Base-by-base conservation (phyloP, 139 green algal genomes). In the Tetradesmus obliquus region DNA sequence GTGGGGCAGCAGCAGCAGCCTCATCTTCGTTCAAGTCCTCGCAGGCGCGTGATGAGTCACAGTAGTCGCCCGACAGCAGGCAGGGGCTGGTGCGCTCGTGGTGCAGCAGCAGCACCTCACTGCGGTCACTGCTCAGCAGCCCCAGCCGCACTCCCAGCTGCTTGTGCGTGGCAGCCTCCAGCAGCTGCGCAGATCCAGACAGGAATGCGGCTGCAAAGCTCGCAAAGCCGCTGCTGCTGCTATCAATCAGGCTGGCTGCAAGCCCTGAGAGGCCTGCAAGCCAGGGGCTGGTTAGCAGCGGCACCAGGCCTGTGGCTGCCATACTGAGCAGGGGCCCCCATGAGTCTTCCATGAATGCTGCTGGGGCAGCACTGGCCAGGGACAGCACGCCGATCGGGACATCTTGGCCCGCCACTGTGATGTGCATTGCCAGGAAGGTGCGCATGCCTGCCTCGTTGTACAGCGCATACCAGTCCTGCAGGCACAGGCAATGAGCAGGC, bases 161-260 rank as follows among this genome's bases (percentile, higher is more conserved):
- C 84, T 76, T 76, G 84, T 88, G 55, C 20, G 84, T 88, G n/a
- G 84, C 58, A 5, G 57, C 19, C 57, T 53, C 55, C 84, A 88
- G 58, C 10, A 88, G 57, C 84, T 88, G 84, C n/a, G 20, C 6
- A 3, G n/a, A 57, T 8, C 57, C 84, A 17, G 71, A 32, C 24
- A 88, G 58, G n/a, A 88, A 88, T 57, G 22, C 72, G 57, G 82
- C 82, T 87, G 82, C 82, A 87, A 87, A 87, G n/a, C 55, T 51
- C 3, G 82, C 3, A 12, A 87, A 87, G 12, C 55, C 24, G 20
- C 5, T 54, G 55, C 82, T 87, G 55, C 55, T 53, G 24, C 55
- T 24, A 15, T 74, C 22, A 2, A 51, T 32, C 20, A 87, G 32
- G 17, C 8, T 58, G 19, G 55, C 62, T 2, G 82, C 54, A 55